Conservation (phyloP, 176 grass and related monocot species). For the Juncus inflexus region DNA sequence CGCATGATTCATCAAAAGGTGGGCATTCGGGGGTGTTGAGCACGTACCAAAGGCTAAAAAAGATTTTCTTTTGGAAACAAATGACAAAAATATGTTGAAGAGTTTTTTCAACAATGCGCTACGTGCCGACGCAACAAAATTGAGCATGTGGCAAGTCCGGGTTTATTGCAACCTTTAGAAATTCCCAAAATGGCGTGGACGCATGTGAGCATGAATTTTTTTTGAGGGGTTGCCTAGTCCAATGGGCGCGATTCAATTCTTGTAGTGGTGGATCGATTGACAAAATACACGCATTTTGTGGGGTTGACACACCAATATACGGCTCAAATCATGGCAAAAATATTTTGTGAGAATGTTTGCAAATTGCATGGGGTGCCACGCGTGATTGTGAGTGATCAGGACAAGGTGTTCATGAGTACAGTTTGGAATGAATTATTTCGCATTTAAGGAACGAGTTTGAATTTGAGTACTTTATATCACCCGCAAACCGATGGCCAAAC, state of each 20-base stretch:
- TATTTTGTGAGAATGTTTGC: no score
- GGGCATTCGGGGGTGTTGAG: not conserved
- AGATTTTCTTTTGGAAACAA: not conserved
- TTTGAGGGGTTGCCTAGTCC: not conserved
- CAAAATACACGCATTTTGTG: constrained; percentile 11
- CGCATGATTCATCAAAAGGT: not conserved
- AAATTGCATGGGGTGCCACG: no score
- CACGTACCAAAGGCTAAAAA: not conserved
- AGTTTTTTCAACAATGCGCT: no score
- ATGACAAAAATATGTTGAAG: not conserved
- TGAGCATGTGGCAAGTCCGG: not conserved
- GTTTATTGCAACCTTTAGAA: not conserved
- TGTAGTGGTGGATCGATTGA: constrained; percentile 5
- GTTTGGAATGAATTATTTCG: no score
- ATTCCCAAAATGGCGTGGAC: not conserved
- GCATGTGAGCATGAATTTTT: not conserved
- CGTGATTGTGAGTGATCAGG: no score
- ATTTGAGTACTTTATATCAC: no score
- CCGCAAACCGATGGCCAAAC: no score
- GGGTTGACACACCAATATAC: no score
- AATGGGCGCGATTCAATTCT: not conserved
- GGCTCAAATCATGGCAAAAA: no score
- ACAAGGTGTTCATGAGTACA: no score
- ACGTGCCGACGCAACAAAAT: not conserved
- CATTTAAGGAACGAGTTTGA: no score